phyloP scores from a whole-genome alignment of 2,329 filamentous ascomycete genomes.

The Elsinoe fawcettii region DNA sequence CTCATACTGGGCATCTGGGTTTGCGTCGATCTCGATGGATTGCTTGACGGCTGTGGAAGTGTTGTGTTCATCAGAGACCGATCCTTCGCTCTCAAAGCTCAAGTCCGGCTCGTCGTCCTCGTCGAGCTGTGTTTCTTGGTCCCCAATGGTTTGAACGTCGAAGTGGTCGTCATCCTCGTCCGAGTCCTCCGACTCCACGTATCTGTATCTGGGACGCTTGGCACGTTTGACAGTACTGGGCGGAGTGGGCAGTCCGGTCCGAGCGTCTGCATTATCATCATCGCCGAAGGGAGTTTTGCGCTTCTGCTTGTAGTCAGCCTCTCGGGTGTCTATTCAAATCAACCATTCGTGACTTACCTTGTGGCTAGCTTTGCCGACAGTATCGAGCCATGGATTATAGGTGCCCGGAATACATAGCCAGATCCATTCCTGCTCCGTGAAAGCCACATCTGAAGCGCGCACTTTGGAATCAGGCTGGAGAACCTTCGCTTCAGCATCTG shows the following conservation, averaged over 20 bases:
- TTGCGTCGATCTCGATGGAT: background rate
- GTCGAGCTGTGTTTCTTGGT: background rate
- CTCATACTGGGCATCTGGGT: background rate
- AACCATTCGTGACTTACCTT: background rate
- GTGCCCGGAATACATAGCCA: conserved; percentile 12
- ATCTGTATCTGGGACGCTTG: background rate
- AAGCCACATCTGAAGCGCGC: background rate
- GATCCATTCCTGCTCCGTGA: conserved; percentile 8
- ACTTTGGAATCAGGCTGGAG: background rate
- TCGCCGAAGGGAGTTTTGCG: background rate
- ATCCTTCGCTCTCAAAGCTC: background rate
- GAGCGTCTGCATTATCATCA: background rate
- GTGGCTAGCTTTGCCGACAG: background rate
- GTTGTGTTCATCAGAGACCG: background rate
- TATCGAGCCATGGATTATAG: conserved; percentile 4
- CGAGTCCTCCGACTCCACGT: background rate
- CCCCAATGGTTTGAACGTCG: background rate
- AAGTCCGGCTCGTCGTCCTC: background rate
- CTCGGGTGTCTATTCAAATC: background rate
- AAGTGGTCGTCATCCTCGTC: background rate
- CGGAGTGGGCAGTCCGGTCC: background rate
- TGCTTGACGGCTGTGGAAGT: background rate
- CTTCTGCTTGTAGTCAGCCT: background rate
- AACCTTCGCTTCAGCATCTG: background rate
- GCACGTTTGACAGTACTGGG: background rate